Percentiles rank a stretch among this genome's conserved stretches.
These are phyloP conservation scores for Trichocomaceae sp. DNA, from an alignment of 2,329 filamentous ascomycete species.

Conservation along the genomic window DNA sequence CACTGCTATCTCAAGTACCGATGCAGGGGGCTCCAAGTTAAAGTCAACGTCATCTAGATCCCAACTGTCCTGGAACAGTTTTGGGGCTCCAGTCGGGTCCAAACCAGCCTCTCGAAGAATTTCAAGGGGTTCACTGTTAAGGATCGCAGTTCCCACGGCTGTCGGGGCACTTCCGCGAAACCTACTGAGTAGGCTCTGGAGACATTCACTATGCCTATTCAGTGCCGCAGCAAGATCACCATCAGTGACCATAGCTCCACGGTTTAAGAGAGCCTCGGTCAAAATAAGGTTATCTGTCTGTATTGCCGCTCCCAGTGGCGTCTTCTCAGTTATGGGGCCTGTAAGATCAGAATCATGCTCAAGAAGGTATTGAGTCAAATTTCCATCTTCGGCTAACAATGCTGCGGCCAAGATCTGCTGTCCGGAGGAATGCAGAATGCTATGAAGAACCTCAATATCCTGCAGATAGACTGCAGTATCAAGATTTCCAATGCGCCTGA, in stretches of 20 bases:
- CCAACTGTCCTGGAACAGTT: background rate
- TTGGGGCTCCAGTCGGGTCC: constrained; percentile 9
- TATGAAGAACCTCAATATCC: background rate
- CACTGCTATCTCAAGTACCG: constrained; percentile 9
- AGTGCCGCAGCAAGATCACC: constrained; percentile 7
- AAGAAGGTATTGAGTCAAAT: constrained; percentile 7
- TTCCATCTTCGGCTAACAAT: constrained; percentile 1
- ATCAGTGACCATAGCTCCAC: constrained; percentile 12
- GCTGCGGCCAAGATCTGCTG: constrained; percentile 1
- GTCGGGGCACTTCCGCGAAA: constrained; percentile 13
- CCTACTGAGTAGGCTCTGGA: background rate
- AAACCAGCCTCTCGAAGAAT: constrained; percentile 11
- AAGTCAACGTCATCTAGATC: too few relatives aligned
- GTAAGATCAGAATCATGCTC: background rate
- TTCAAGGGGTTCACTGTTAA: background rate
- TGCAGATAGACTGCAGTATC: constrained; percentile 5
- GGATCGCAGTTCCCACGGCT: constrained; percentile 1
- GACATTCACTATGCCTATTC: background rate
- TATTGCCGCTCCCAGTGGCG: constrained; percentile 7
- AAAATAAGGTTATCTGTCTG: background rate
- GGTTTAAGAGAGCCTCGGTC: constrained; percentile 6
- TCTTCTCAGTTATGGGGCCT: background rate
- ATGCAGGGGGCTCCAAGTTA: background rate
- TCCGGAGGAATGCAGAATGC: background rate
- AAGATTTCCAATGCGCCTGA: constrained; percentile 1